Base-by-base conservation (phyloP, 371 early-diverging fungal species). In the Coemansia sp. region DNA sequence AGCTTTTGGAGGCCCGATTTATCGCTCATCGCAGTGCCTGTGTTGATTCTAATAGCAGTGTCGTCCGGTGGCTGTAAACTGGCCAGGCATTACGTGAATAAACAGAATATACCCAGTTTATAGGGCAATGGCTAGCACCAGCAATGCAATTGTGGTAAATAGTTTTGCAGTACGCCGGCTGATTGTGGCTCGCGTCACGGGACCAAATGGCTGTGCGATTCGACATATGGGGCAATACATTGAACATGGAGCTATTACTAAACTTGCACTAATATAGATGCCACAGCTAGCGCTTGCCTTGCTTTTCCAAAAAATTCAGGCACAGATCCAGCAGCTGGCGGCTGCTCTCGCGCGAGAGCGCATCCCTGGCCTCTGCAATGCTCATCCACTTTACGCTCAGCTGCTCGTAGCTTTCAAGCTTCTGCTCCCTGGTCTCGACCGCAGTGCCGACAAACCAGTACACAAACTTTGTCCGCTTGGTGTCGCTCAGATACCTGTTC, bases 1-100 rank as follows among this genome's bases (percentile, higher is more conserved):
- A 98, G 85, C 69, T 90, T 85, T 69, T 88, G 85, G 63, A 73
- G 45, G 50, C 67, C 73, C 11, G 39, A 59, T 26, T 45, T 53
- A 10, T 51, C 26, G 57, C 61, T 43, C 70, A 69, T 69, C 36
- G 6, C 20, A 26, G 26, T 1, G 26, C 26, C 26, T 26, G 26
- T 26, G 26, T 26, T 26, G 1, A 26, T 26, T 26, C 26, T 26
- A 26, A 26, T 26, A 26, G 26, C 26, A 26, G 26, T 26, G 26
- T 1, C 26, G 0, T 26, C 26, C 26, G 26, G 26, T 26, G 26
- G 26, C 26, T 26, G 26, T 26, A 26, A 26, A 26, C 26, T 26
- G 26, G 26, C 26, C 26, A 26, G 26, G 26, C 26, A 26, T 26
- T 26, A 26, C 26, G 26, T 26, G 26, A 26, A 26, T 26, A 26